Evolutionary conservation across 176 grass and related monocot genomes (phyloP).

Genomic region (Secale cereale): DNA sequence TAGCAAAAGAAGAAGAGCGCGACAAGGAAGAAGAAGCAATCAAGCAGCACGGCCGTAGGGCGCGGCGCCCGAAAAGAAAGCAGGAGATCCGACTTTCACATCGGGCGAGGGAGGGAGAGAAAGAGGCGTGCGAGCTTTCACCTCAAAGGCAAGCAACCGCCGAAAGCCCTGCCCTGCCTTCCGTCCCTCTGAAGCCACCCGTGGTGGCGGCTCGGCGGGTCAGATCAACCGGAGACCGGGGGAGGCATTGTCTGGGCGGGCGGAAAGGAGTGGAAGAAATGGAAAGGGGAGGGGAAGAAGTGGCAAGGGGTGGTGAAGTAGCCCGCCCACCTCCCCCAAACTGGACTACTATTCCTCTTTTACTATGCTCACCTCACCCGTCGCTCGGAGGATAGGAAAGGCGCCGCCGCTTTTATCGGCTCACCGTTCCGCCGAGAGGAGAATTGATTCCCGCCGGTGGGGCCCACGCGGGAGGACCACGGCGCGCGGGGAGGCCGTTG

Average conservation of each 20-base stretch:
- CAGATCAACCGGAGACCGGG: conserved; percentile 35
- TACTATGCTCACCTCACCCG: conserved; percentile 14
- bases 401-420: conserved; percentile 29
- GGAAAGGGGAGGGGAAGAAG: not conserved
- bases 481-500: conserved; percentile 8
- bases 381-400: not conserved
- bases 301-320: not conserved
- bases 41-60: not conserved
- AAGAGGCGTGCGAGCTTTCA: conserved; percentile 23
- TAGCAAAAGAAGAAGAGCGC: not conserved
- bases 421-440: conserved; percentile 15
- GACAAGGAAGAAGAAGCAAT: conserved; percentile 13
- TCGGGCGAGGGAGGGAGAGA: not conserved
- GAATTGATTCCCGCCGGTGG: conserved; percentile 39
- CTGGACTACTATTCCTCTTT: not conserved
- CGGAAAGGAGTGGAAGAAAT: not conserved
- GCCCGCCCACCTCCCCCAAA: not conserved
- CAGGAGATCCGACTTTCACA: conserved; percentile 24
- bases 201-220: not conserved
- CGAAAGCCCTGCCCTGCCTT: conserved; percentile 4
- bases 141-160: conserved; percentile 27
- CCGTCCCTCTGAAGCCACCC: conserved; percentile 14
- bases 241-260: not conserved
- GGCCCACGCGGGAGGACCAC: conserved; percentile 11
- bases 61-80: not conserved